Evolutionary conservation across 2,329 filamentous ascomycete species (phyloP).

Genomic region (Nectriaceae sp.): DNA sequence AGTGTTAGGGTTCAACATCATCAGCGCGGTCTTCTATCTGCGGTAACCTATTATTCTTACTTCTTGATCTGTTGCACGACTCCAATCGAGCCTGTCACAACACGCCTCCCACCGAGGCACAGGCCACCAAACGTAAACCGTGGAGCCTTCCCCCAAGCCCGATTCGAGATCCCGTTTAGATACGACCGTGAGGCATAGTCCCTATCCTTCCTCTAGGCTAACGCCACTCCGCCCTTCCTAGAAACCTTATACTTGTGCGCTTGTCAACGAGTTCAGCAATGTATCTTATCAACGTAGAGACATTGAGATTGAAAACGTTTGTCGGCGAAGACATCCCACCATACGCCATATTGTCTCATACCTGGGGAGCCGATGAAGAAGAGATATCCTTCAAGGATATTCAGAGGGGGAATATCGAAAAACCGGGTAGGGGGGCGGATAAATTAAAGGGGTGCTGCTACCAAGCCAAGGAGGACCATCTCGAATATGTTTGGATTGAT

Average conservation of each 20-base stretch:
- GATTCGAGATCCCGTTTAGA: neutral
- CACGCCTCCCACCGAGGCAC: neutral
- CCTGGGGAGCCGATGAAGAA: neutral
- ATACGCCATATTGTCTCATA: neutral
- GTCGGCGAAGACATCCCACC: neutral
- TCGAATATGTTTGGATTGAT: slow-evolving; percentile 19
- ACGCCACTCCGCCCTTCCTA: neutral
- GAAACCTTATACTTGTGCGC: no score
- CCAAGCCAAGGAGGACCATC: slow-evolving; percentile 17
- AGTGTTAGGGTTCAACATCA: neutral
- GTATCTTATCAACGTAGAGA: neutral
- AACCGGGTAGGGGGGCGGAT: neutral
- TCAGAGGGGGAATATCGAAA: neutral
- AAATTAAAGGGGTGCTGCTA: neutral
- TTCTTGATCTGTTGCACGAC: no score
- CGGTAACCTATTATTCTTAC: no score
- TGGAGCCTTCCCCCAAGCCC: neutral
- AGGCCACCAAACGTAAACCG: neutral
- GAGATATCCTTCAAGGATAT: neutral
- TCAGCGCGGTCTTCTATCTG: neutral
- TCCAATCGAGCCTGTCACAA: no score
- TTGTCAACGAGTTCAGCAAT: neutral
- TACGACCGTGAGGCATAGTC: neutral
- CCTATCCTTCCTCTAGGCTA: neutral
- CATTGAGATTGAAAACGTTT: neutral